phyloP scores from a whole-genome alignment of 768 basidiomycete species.

The Cystoderma amianthinum region DNA sequence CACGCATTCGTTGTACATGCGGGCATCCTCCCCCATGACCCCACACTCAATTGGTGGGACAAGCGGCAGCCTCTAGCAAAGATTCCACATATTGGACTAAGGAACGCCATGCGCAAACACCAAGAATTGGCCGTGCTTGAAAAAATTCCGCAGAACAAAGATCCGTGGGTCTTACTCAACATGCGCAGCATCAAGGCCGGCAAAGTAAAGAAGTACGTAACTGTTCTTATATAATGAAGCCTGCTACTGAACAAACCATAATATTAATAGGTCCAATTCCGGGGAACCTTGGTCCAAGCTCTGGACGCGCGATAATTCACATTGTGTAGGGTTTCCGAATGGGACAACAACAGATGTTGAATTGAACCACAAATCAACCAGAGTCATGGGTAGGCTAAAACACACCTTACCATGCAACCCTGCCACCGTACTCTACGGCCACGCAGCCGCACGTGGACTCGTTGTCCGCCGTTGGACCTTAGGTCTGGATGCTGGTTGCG shows the following conservation, averaged over 20 bases:
- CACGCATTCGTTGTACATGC: constrained; percentile 81
- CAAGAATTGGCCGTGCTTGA: constrained; percentile 68
- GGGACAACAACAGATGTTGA: no score
- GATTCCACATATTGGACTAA: constrained; percentile 29
- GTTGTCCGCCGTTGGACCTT: constrained; percentile 80
- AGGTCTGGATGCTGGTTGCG: constrained; percentile 86
- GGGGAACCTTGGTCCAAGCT: constrained; percentile 72
- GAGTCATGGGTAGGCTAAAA: constrained; percentile 1
- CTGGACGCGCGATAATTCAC: constrained; percentile 64
- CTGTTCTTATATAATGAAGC: background rate
- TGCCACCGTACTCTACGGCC: constrained; percentile 81
- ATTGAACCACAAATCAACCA: constrained; percentile 8
- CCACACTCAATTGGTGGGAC: constrained; percentile 34
- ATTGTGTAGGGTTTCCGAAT: constrained; percentile 43
- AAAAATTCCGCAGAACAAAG: constrained; percentile 67
- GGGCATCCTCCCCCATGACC: constrained; percentile 72
- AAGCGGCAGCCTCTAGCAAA: constrained; percentile 66
- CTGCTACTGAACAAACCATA: constrained; percentile 1
- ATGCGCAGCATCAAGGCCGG: constrained; percentile 51
- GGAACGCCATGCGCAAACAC: constrained; percentile 32
- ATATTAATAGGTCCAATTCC: constrained; percentile 14
- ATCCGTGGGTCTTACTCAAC: constrained; percentile 74
- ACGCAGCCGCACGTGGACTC: constrained; percentile 72
- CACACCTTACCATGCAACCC: constrained; percentile 55
- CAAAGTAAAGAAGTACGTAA: constrained; percentile 33